Base-by-base conservation (phyloP, 345 rosid species). In the Populus simonii region DNA sequence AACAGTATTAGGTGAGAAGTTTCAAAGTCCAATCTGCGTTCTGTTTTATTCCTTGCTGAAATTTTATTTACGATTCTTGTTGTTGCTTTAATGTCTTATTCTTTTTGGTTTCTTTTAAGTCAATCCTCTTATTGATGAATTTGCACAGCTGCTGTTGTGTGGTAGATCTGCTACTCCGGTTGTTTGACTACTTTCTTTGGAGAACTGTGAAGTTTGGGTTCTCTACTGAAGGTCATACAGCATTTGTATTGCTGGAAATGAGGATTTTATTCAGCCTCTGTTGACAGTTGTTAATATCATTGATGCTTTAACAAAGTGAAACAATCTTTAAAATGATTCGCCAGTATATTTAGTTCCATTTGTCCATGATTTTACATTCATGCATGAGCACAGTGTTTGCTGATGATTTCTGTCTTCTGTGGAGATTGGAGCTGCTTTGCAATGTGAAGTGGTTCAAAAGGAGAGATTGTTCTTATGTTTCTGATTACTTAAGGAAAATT, bases 1-100 rank as follows among this genome's bases (percentile, higher is more conserved):
- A 82, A 84, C 69, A 77, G 80, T 82, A 68, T 79, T 69, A 86
- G 92, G 94, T 89, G 76, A 85, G 85, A 77, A 63, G 71, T 39
- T 74, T 66, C 66, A 36, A 65, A 71, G 61, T 65, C 36, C 78
- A 69, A 39, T 61, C 31, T 33, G 1, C 41, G 6, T 31, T 70
- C 5, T 79, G 65, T 27, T 74, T 67, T 53, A 70, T 73, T 53
- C n/a, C 25, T 76, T 53, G 27, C 76, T 72, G 55, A 36, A 49
- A 6, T 10, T 68, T 7, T 10, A 7, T 13, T 53, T 29, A 10
- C 15, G 36, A 13, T 53, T 43, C 41, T 29, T 59, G 17, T 35
- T 10, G 23, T n/a, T 36, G 23, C 75, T 59, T 12, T 70, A 49
- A 29, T 74, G 76, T 71, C 77, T 12, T 51, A 74, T 74, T 49